Evolutionary conservation across 768 basidiomycete genomes (phyloP).

Genomic region (Russula griseocarnosa): DNA sequence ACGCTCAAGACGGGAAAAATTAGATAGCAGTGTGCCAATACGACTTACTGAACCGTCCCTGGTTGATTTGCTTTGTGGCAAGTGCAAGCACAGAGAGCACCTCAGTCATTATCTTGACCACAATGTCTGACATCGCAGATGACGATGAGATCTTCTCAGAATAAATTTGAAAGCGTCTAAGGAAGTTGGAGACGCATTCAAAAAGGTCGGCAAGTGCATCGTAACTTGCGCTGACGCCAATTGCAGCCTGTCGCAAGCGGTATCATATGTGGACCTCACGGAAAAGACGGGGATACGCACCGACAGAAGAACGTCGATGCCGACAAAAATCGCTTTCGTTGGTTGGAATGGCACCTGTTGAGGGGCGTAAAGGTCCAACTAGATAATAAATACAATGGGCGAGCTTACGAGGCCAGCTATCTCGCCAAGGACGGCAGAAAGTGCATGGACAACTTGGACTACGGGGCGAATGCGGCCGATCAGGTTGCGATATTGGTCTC

Average conservation of each 20-base stretch:
- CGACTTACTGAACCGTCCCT: background rate
- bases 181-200: background rate
- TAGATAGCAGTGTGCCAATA: background rate
- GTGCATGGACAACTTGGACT: too few species aligned
- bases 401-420: too few species aligned
- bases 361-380: too few species aligned
- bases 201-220: background rate
- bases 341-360: too few species aligned
- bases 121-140: background rate
- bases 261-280: too few species aligned
- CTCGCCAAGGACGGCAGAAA: too few species aligned
- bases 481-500: too few species aligned
- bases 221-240: background rate
- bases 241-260: background rate
- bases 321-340: too few species aligned
- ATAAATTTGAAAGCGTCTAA: background rate
- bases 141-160: background rate
- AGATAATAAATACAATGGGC: too few species aligned
- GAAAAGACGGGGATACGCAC: too few species aligned
- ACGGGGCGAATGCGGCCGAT: too few species aligned
- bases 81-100: background rate
- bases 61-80: conserved; percentile 1
- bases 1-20: background rate
- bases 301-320: too few species aligned
- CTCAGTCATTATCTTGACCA: background rate